Evolutionary conservation across 768 basidiomycete species (phyloP).

Genomic region (Mycena maculata): DNA sequence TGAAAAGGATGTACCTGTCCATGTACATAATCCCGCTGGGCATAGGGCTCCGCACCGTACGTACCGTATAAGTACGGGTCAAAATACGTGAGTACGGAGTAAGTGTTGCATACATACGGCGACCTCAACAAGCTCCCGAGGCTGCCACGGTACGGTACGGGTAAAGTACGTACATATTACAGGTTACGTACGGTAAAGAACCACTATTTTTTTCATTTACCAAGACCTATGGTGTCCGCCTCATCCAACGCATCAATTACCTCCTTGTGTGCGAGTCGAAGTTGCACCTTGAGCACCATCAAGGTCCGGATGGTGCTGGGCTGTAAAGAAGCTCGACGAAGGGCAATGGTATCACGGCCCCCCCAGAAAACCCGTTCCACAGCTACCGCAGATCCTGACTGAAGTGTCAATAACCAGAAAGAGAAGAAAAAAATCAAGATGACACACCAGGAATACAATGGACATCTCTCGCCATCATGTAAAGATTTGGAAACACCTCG

Average conservation of each 20-base stretch:
- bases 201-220: background rate
- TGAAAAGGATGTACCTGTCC: too few relatives aligned
- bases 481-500: background rate
- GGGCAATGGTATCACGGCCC: conserved; percentile 13
- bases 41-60: too few relatives aligned
- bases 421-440: background rate
- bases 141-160: conserved; percentile 1
- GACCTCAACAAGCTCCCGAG: background rate
- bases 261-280: conserved; percentile 10
- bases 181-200: conserved; percentile 6
- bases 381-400: conserved; percentile 11
- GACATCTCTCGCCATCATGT: conserved; percentile 13
- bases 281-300: conserved; percentile 9
- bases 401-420: background rate
- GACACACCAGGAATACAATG: conserved; percentile 13
- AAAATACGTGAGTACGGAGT: conserved; percentile 9
- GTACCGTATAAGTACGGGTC: too few relatives aligned
- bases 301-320: conserved; percentile 10
- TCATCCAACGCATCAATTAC: background rate
- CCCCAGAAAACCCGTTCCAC: conserved; percentile 16
- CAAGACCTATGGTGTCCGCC: background rate
- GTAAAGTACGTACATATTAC: conserved; percentile 11
- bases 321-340: conserved; percentile 12
- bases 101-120: background rate
- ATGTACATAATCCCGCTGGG: too few relatives aligned